Base-by-base conservation (phyloP, 129 eudicot genomes). In the Centella asiatica region DNA sequence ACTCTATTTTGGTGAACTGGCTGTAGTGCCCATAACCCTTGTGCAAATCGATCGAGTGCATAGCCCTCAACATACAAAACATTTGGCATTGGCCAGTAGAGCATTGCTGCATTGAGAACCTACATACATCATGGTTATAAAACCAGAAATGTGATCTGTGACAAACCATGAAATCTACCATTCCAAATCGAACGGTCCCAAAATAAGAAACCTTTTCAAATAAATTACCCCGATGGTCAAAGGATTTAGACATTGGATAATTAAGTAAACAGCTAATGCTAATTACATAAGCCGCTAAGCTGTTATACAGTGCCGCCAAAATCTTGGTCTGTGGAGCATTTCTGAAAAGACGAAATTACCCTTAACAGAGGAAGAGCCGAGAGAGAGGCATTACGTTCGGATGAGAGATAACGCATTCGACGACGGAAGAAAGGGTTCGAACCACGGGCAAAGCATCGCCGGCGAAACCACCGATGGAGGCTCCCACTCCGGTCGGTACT, bases 51-150 rank as follows among this genome's bases (percentile, higher is more conserved):
- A 49, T 92, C 99, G 24, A 92, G 95, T 19, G 99, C 99, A 65
- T 87, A 87, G 17, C 99, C 99, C 76, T 92, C 99, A 24, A 92
- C 99, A 64, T 92, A 92, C 39, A 92, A 62, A 2, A 84, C 90
- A 74, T 92, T 92, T 28, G 83, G 77, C 80, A 87, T 82, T 45
- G 96, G 98, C 98, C 98, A 92, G 64, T 92, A 87, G 40, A 92
- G 89, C 90, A 84, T 87, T 72, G 99, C 96, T 66, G 99, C 99
- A 80, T 92, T 92, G 60, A 84, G 92, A 81, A 92, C 96, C 99
- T 92, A 89, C 24, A 44, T 58, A 54, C 60, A 56, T 65, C 64
- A 66, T 48, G 55, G 48, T 61, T 42, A 61, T 24, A 65, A 27
- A 64, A 17, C 57, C 40, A 52, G 57, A 62, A 55, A 52, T 54